These are phyloP conservation scores for Ustilago xerochloae DNA, from an alignment of 1,284 basidiomycete species.

Conservation along the genomic window DNA sequence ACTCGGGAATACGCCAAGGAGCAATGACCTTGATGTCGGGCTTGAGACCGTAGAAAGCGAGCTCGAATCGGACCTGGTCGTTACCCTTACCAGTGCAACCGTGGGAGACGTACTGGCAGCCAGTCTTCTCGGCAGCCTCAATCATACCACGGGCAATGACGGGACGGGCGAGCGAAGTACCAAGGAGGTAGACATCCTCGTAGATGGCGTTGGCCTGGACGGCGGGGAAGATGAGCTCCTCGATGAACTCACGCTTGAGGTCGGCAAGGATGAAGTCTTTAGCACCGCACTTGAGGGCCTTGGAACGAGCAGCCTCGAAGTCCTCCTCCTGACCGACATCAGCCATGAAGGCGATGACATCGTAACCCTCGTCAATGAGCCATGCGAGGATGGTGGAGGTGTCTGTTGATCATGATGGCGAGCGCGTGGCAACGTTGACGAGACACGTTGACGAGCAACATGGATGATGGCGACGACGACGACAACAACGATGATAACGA, in stretches of 20 bases:
- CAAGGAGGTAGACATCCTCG: conserved; percentile 98
- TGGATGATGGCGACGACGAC: neutral
- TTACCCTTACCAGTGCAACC: conserved; percentile 99
- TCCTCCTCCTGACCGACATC: conserved; percentile 99
- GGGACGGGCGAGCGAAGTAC: conserved; percentile 95
- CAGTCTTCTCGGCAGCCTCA: conserved; percentile 84
- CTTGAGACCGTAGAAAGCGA: conserved; percentile 98
- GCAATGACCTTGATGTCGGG: conserved; percentile 99
- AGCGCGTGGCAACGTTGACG: neutral
- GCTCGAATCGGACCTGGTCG: conserved; percentile 99
- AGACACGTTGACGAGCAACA: neutral
- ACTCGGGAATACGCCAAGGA: conserved; percentile 95
- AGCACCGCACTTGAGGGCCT: conserved; percentile 91
- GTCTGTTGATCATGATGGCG: conserved; percentile 36
- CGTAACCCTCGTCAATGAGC: conserved; percentile 92
- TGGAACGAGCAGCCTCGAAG: conserved; percentile 90
- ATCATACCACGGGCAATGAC: conserved; percentile 99
- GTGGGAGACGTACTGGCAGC: conserved; percentile 82
- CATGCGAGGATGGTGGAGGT: conserved; percentile 68
- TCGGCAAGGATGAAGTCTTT: conserved; percentile 95
- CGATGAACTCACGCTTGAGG: conserved; percentile 93
- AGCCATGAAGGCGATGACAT: conserved; percentile 98
- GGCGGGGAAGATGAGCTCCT: conserved; percentile 94
- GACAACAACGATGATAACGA: neutral
- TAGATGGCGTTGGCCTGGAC: conserved; percentile 99